Evolutionary conservation across 177 flowering plant genomes (phyloP).

Genomic region (Vitis hybrid): DNA sequence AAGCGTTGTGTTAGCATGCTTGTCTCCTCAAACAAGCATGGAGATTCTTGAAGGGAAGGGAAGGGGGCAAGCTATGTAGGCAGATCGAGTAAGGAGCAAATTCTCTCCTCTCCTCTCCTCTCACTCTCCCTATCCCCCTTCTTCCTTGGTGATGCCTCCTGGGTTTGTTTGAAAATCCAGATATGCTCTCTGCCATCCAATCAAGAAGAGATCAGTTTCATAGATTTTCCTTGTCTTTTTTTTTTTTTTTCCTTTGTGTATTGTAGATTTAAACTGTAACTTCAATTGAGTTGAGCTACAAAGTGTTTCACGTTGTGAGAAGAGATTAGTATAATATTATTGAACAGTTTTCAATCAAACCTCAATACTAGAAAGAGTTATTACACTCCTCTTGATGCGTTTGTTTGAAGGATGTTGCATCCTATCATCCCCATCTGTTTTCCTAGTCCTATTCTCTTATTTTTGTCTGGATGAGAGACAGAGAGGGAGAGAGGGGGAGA

Average conservation of each 20-base stretch:
- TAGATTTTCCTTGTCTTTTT: background rate
- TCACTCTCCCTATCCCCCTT: background rate
- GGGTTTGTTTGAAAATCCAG: background rate
- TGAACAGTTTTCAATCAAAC: background rate
- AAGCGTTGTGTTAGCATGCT: constrained; percentile 70
- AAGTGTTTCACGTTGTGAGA: constrained; percentile 6
- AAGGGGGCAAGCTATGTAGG: too few relatives aligned
- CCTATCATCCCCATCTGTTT: too few relatives aligned
- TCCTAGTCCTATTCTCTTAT: too few relatives aligned
- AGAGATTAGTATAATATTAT: constrained; percentile 3
- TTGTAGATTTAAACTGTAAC: constrained; percentile 9
- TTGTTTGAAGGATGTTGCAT: too few relatives aligned
- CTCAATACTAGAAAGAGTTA: too few relatives aligned
- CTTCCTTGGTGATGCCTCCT: background rate
- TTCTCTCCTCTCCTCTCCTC: too few relatives aligned
- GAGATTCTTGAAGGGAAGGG: constrained; percentile 37
- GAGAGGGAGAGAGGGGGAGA: background rate
- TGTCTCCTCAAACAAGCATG: constrained; percentile 63
- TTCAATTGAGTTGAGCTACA: constrained; percentile 11
- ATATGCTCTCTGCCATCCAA: constrained; percentile 8
- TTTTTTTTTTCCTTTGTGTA: background rate
- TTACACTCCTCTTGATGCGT: too few relatives aligned
- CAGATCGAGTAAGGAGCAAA: too few relatives aligned
- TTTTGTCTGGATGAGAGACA: too few relatives aligned
- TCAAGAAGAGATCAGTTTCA: constrained; percentile 7